Evolutionary conservation across 179 eudicot genomes (phyloP).

Genomic region (Beta corolliflora): DNA sequence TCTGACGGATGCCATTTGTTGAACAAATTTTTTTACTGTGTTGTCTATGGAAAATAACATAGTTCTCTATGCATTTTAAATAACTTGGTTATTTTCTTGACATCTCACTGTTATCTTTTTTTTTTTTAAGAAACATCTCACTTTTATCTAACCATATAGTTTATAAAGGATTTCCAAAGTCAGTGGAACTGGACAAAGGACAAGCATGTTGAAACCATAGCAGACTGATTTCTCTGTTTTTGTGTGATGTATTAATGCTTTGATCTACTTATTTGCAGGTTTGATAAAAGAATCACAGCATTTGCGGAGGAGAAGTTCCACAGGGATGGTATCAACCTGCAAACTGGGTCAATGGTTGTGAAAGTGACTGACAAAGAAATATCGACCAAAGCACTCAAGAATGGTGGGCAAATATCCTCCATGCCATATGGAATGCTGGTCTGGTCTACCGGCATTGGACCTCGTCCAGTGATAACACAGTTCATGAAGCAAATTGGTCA

Average conservation of each 20-base stretch:
- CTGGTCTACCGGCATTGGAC: constrained; percentile 97
- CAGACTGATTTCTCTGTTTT: neutral
- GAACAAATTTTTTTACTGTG: neutral
- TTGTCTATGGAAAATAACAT: neutral
- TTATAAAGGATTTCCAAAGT: neutral
- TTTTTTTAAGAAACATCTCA: too few relatives aligned
- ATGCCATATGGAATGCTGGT: constrained; percentile 94
- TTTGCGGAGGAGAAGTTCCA: constrained; percentile 91
- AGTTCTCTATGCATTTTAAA: neutral
- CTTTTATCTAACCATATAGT: too few relatives aligned
- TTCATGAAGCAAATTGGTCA: constrained; percentile 93
- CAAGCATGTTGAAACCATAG: neutral
- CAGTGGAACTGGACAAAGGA: neutral
- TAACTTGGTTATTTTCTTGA: neutral
- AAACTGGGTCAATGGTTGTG: constrained; percentile 86
- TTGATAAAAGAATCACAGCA: constrained; percentile 89
- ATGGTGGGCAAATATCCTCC: constrained; percentile 55
- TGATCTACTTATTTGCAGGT: constrained; percentile 52
- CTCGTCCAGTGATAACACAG: constrained; percentile 83
- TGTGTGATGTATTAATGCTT: neutral
- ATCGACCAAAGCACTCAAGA: constrained; percentile 65
- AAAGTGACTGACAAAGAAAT: constrained; percentile 80
- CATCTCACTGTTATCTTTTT: too few relatives aligned
- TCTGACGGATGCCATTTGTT: too few relatives aligned
- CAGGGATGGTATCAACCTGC: constrained; percentile 86